Percentiles rank a stretch among this genome's conserved stretches.
phyloP scores from a whole-genome alignment of 371 early-diverging fungal species.

The Apophysomyces elegans region DNA sequence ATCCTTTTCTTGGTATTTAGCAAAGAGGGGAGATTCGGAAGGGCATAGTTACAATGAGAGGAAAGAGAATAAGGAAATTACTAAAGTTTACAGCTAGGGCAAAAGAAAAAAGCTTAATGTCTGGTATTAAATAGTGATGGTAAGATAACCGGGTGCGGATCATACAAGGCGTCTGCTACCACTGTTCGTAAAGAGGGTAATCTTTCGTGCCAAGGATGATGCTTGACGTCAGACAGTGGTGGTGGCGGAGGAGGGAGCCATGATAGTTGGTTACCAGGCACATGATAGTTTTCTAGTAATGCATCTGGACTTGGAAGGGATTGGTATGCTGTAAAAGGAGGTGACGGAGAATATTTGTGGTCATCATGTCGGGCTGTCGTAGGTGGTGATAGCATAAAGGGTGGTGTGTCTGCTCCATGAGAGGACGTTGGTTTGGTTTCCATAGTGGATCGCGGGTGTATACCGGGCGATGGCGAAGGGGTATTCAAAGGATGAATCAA shows the following conservation, averaged over 20 bases:
- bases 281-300: not conserved
- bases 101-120: not conserved
- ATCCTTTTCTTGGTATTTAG: no score
- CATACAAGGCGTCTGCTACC: not conserved
- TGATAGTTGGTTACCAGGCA: not conserved
- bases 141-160: constrained; percentile 2
- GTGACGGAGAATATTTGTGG: not conserved
- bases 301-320: constrained; percentile 4
- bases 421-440: not conserved
- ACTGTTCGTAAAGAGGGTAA: constrained; percentile 1
- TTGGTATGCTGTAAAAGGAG: not conserved
- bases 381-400: constrained; percentile 7
- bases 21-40: no score
- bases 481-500: constrained; percentile 1
- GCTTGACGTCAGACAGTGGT: not conserved
- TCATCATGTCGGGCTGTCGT: not conserved
- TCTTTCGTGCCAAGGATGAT: constrained; percentile 1
- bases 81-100: no score
- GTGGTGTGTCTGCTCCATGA: not conserved
- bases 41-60: not conserved
- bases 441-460: not conserved
- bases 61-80: not conserved
- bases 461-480: not conserved
- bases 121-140: constrained; percentile 2
- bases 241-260: not conserved